Evolutionary conservation across 805 yeast genomes (phyloP), one percentile per base, ranked within the genome.

Genomic region (Myxozyma neotropica): DNA sequence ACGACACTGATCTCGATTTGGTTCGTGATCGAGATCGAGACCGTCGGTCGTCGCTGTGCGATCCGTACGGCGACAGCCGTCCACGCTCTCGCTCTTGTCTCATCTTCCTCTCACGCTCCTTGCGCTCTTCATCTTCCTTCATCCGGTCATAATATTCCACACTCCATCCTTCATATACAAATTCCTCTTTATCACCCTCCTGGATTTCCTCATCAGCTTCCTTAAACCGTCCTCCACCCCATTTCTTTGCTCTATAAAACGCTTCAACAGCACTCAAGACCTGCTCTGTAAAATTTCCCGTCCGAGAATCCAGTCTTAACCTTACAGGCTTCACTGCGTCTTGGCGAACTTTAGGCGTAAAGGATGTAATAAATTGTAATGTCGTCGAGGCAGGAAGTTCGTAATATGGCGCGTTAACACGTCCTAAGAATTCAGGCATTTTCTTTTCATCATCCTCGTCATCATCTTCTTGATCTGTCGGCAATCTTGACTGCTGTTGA

Each of bases 321-420:
- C 24, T 33, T 2, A 63, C 61, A 13, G 62, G 52, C n/a, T 38
- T 27, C 3, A 55, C 40, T 2, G 33, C 27, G 15, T 36, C 57
- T 5, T 46, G 23, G 19, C 44, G 39, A 21, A 51, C 23, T 4
- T 39, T 47, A 10, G 60, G 38, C 21, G 26, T 46, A 2, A 53
- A 45, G 10, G 56, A 35, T 10, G 50, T 39, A 5, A 66, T 44
- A 17, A 35, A 39, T 3, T 44, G 51, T 6, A 62, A 29, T 58
- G 65, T 64, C 10, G 66, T 45, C 8, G 67, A 55, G 8, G 53
- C 69, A 1, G 69, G 69, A 13, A 56, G 59, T 5, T 67, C 61
- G 46, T 62, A 59, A 43, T 53, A 67, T 24, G 44, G 26, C 15
- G 46, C 45, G 7, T 38, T 44, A 2, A 29, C 39, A 5, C 26